Percentiles rank a stretch among this genome's conserved stretches.
Conservation (phyloP, 495 filamentous ascomycete species). For the Extremus antarcticus region DNA sequence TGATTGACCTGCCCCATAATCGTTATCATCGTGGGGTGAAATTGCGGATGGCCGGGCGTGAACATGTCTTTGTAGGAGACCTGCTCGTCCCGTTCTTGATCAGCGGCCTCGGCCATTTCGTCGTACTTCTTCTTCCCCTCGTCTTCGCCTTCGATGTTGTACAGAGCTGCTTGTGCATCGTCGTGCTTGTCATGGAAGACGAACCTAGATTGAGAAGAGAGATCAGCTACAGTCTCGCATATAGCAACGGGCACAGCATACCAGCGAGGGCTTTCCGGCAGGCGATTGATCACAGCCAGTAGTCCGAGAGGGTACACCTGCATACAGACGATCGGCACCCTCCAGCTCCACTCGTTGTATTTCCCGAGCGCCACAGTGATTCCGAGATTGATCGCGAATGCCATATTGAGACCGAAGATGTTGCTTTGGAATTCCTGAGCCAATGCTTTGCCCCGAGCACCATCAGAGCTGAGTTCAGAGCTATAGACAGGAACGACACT, state of each 20-base stretch:
- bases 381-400: slow-evolving; percentile 36
- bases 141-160: slow-evolving; percentile 36
- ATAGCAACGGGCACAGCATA: no score
- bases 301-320: slow-evolving; percentile 43
- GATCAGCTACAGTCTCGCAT: no score
- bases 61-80: slow-evolving; percentile 42
- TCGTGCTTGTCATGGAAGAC: slow-evolving; percentile 35
- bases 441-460: slow-evolving; percentile 40
- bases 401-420: slow-evolving; percentile 46
- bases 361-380: slow-evolving; percentile 30
- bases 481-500: slow-evolving; percentile 46
- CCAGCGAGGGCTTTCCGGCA: slow-evolving; percentile 48
- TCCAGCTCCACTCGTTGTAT: slow-evolving; percentile 40
- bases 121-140: slow-evolving; percentile 36
- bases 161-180: slow-evolving; percentile 35
- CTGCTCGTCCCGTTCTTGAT: slow-evolving; percentile 34
- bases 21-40: slow-evolving; percentile 44
- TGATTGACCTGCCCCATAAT: slow-evolving; percentile 50
- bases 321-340: slow-evolving; percentile 52
- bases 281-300: slow-evolving; percentile 34
- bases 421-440: slow-evolving; percentile 50
- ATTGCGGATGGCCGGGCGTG: slow-evolving; percentile 32
- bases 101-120: slow-evolving; percentile 35
- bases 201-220: slow-evolving; percentile 22
- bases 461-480: slow-evolving; percentile 41